Evolutionary conservation across 495 filamentous ascomycete genomes (phyloP), one percentile per base, ranked within the genome.

Genomic region (Antarctomyces pellizariae): DNA sequence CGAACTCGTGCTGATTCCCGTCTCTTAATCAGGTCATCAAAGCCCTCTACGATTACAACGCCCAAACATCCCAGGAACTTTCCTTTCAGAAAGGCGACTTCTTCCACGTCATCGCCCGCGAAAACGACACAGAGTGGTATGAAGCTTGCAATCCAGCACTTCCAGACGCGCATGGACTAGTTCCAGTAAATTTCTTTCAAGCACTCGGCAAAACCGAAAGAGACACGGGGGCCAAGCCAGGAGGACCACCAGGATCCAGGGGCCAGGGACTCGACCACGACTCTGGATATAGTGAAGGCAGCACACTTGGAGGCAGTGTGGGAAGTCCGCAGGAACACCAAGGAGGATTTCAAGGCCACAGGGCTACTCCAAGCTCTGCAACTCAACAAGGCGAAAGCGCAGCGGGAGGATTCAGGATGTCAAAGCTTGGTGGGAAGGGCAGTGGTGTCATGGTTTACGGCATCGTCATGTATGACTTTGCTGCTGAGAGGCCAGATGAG

Each of bases 71-170:
- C 8, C 71, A 83, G 44, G 79, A 93, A 54, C 59, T 97, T 38
- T 70, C 70, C 36, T 97, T 97, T 50, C 71, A 68, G 38, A 74
- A 78, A 41, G 86, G 86, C 38, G 86, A 97, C 46, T 97, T 95
- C 52, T 90, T 97, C 49, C 84, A 95, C 56, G 89, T 97, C 30
- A 83, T 95, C 48, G 82, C 78, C 43, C 74, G 84, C 42, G 86
- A 95, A 54, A 71, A 93, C 57, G 83, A 95, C 45, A 48, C 49
- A 11, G 77, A 90, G 47, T 97, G 86, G 86, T 97, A 95, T 59
- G 86, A 95, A 55, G 86, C 86, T 10, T 95, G 83, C 56, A 97
- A 97, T 50, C 86, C 86, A 31, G 65, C 80, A 32, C 64, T 90
- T 38, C 76, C 80, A 41, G 70, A 67, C 50, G 76, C 79, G 21